These are phyloP conservation scores for Eucalyptus rudis DNA, from an alignment of 345 rosid species.

Conservation along the genomic window DNA sequence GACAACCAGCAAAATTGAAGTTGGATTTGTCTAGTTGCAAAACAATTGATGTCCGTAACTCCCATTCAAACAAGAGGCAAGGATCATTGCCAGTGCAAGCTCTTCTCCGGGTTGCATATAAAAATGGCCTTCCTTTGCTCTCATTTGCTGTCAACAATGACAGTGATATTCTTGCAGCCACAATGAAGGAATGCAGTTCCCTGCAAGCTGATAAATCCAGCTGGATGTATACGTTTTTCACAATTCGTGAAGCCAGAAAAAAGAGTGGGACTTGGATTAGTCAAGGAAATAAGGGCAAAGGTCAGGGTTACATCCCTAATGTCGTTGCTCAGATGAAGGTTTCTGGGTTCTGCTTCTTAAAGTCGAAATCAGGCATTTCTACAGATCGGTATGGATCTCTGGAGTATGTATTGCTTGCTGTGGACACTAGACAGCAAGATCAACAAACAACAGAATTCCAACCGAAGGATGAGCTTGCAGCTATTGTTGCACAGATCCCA, in stretches of 20 bases:
- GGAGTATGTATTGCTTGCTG: slow-evolving; percentile 63
- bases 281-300: slow-evolving; percentile 49
- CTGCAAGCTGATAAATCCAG: slow-evolving; percentile 33
- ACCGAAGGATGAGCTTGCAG: slow-evolving; percentile 77
- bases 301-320: slow-evolving; percentile 50
- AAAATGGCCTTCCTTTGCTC: slow-evolving; percentile 76
- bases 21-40: slow-evolving; percentile 17
- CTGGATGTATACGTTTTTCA: slow-evolving; percentile 63
- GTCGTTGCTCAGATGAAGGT: slow-evolving; percentile 76
- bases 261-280: slow-evolving; percentile 69
- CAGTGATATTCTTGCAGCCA: slow-evolving; percentile 68
- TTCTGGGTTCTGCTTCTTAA: slow-evolving; percentile 30
- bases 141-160: slow-evolving; percentile 82
- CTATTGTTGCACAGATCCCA: slow-evolving; percentile 63
- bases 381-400: slow-evolving; percentile 19
- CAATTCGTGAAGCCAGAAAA: slow-evolving; percentile 63
- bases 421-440: slow-evolving; percentile 29
- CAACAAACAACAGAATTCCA: slow-evolving; percentile 28
- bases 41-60: slow-evolving; percentile 15
- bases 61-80: slow-evolving; percentile 26
- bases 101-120: slow-evolving; percentile 64
- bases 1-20: slow-evolving; percentile 26
- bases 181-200: slow-evolving; percentile 27
- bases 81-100: slow-evolving; percentile 54
- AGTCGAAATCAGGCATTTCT: slow-evolving; percentile 2